Evolutionary conservation across 2,329 filamentous ascomycete species (phyloP), one percentile per base, ranked within the genome.

Genomic region (Aspergillaceae sp.): DNA sequence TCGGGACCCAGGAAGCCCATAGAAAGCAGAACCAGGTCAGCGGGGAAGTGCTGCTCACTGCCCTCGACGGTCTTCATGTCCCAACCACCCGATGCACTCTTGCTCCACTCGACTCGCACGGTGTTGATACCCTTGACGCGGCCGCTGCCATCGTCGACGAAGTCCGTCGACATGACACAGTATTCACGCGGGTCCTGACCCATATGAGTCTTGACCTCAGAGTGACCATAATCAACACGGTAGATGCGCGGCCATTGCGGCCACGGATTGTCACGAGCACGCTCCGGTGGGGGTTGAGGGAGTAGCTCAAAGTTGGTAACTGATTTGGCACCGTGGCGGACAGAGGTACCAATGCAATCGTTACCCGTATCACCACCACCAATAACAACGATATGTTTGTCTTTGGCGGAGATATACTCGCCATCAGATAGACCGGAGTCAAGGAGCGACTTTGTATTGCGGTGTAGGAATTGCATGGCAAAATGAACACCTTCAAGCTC

Each of bases 1-100:
- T 97, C 91, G 5, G 90, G 90, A 7, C 91, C 91, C 52, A 96
- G 73, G 84, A 97, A 97, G 64, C 91, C 91, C 91, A 97, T 96
- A 43, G 91, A 94, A 42, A 97, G 76, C 40, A 96, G 80, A 40
- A 97, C 90, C 36, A 97, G 80, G 62, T 97, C 91, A 29, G 91
- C 91, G 34, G 88, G 88, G 84, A 96, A 96, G 78, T 94, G 94
- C 65, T 96, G 83, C 74, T 94, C 86, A 51, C 86, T 91, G 34
- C 87, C 89, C 56, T 95, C 90, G 30, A 94, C 77, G 68, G 94
- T 91, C 79, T 95, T 95, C 89, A 97, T 96, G 70, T 96, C 91
- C 91, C 91, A 97, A 40, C 90, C 90, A 55, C 90, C 90, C 51
- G 80, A 83, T 29, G 87, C 78, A 45, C 83, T 87, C 76, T 90